Conservation (phyloP, 164 flowering plant genomes). For the Chimonanthus praecox region DNA sequence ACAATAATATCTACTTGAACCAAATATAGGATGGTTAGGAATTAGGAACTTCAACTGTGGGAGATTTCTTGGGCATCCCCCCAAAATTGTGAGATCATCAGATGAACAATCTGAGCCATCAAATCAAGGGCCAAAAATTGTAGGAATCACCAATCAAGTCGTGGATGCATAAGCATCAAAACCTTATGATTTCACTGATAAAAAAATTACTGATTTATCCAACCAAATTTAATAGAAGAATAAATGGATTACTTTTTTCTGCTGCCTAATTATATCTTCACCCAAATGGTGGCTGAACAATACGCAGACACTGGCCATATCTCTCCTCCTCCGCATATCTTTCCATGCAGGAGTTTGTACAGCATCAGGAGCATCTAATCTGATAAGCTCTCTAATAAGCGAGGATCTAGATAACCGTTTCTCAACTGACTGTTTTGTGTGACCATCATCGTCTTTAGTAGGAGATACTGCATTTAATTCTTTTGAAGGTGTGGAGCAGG, state of each 20-base stretch:
- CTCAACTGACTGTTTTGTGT: constrained; percentile 42
- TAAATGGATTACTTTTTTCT: constrained; percentile 57
- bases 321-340: constrained; percentile 62
- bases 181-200: background rate
- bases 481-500: constrained; percentile 42
- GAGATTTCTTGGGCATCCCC: too few relatives aligned
- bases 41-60: too few relatives aligned
- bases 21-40: too few relatives aligned
- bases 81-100: too few relatives aligned
- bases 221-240: background rate
- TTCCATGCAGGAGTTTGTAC: constrained; percentile 24
- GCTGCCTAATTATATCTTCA: constrained; percentile 69
- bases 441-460: constrained; percentile 64
- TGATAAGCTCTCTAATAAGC: constrained; percentile 40
- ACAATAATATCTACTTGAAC: too few relatives aligned
- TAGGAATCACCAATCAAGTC: too few relatives aligned
- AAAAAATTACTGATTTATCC: background rate
- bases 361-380: constrained; percentile 23
- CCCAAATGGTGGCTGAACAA: constrained; percentile 84
- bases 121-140: too few relatives aligned
- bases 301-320: constrained; percentile 46
- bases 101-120: too few relatives aligned
- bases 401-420: constrained; percentile 30
- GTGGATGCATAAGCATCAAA: background rate
- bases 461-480: constrained; percentile 54